Evolutionary conservation across 1,284 basidiomycete genomes (phyloP).

Genomic region (Ganoderma sinense): DNA sequence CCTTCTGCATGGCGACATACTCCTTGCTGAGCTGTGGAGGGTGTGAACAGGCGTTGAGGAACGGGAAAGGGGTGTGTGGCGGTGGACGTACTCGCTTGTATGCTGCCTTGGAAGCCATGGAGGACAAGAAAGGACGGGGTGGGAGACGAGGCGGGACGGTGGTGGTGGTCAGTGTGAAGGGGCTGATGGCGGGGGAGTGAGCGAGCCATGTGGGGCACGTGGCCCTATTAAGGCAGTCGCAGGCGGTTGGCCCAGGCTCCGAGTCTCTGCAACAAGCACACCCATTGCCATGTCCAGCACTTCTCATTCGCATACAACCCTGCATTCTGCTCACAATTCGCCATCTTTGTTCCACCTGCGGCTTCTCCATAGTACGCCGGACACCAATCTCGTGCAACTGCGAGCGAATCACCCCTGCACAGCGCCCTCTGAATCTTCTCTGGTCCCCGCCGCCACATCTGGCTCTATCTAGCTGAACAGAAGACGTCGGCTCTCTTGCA

Average conservation of each 20-base stretch:
- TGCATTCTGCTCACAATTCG: neutral
- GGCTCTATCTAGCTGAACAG: neutral
- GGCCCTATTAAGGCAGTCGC: conserved; percentile 12
- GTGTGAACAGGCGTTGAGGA: conserved; percentile 23
- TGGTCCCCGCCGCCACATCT: neutral
- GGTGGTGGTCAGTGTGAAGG: conserved; percentile 28
- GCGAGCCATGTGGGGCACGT: conserved; percentile 26
- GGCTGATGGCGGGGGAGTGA: conserved; percentile 16
- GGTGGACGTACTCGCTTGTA: conserved; percentile 75
- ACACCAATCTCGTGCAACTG: neutral
- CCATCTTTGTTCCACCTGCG: neutral
- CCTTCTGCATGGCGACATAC: conserved; percentile 91
- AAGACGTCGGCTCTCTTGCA: neutral
- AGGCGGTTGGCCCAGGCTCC: neutral
- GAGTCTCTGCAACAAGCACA: neutral
- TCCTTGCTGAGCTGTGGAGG: conserved; percentile 80
- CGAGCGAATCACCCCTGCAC: neutral
- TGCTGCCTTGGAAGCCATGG: conserved; percentile 85
- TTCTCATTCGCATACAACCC: conserved; percentile 8
- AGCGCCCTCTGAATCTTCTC: neutral
- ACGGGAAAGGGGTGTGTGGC: conserved; percentile 4
- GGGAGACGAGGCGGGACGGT: conserved; percentile 9
- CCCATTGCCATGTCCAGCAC: neutral
- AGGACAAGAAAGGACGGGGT: conserved; percentile 6
- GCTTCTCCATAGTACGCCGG: conserved; percentile 10